Conservation (phyloP, 2,329 filamentous ascomycete genomes). For the Ophiostoma novo-ulmi region DNA sequence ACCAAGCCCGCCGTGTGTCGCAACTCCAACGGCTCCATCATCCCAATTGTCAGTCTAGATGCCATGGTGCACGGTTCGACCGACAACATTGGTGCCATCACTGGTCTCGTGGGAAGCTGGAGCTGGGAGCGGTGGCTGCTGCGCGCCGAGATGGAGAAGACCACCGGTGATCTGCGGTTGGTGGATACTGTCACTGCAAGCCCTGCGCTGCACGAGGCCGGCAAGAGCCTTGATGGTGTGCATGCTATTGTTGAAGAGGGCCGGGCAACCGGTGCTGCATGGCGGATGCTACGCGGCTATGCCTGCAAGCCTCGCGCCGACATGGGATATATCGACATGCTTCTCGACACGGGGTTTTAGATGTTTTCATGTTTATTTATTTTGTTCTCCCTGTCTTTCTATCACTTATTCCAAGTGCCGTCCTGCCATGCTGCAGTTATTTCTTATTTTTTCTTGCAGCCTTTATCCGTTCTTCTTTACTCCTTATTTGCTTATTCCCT, state of each 20-base stretch:
- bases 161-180: conserved; percentile 59
- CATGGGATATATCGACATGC: conserved; percentile 39
- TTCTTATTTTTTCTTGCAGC: background rate
- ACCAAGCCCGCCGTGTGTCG: conserved; percentile 34
- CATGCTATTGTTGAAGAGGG: conserved; percentile 61
- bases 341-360: conserved; percentile 25
- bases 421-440: background rate
- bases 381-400: background rate
- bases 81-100: conserved; percentile 65
- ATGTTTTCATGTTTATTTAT: background rate
- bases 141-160: conserved; percentile 76
- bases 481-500: conserved; percentile 7
- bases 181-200: conserved; percentile 49
- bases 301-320: conserved; percentile 53
- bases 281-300: conserved; percentile 58
- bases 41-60: conserved; percentile 51
- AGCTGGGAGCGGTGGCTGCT: conserved; percentile 96
- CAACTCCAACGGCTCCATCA: conserved; percentile 38
- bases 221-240: conserved; percentile 56
- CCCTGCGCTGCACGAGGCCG: conserved; percentile 50
- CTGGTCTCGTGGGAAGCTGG: conserved; percentile 79
- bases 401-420: background rate
- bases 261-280: conserved; percentile 52
- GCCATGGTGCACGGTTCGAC: conserved; percentile 64
- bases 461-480: background rate